phyloP scores from a whole-genome alignment of 2,329 filamentous ascomycete species.

The Dactylellina cionopaga region DNA sequence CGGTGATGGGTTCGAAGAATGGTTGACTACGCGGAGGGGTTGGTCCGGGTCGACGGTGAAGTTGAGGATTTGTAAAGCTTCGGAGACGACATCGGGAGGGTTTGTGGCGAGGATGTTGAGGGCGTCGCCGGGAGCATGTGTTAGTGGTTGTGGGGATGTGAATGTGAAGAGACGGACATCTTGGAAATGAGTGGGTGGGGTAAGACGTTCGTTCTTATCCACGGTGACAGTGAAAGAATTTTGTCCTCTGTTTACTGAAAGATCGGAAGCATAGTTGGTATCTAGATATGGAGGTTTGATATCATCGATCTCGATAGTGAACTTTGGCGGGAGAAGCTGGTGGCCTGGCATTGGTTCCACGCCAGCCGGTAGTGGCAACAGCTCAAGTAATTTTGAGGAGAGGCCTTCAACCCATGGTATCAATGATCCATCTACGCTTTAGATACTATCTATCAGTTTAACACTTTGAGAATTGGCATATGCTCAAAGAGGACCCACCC shows the following conservation, averaged over 20 bases:
- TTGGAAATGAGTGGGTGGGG: slow-evolving; percentile 83
- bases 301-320: slow-evolving; percentile 66
- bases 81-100: slow-evolving; percentile 80
- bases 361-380: slow-evolving; percentile 75
- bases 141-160: slow-evolving; percentile 61
- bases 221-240: slow-evolving; percentile 66
- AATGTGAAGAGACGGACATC: slow-evolving; percentile 86
- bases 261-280: slow-evolving; percentile 6
- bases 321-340: slow-evolving; percentile 79
- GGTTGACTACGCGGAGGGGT: slow-evolving; percentile 64
- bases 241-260: slow-evolving; percentile 44
- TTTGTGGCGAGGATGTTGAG: slow-evolving; percentile 88
- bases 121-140: slow-evolving; percentile 78
- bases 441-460: neutral
- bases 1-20: slow-evolving; percentile 58
- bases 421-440: slow-evolving; percentile 82
- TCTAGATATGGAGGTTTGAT: neutral
- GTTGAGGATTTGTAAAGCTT: slow-evolving; percentile 78
- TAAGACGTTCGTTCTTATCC: slow-evolving; percentile 75
- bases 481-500: slow-evolving; percentile 69
- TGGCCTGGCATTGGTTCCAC: slow-evolving; percentile 77
- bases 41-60: slow-evolving; percentile 80
- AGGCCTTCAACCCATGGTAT: slow-evolving; percentile 79
- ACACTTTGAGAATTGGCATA: neutral
- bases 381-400: slow-evolving; percentile 71